Evolutionary conservation across 1,139 yeast species (phyloP).

Genomic region (Taiozyma sp.): DNA sequence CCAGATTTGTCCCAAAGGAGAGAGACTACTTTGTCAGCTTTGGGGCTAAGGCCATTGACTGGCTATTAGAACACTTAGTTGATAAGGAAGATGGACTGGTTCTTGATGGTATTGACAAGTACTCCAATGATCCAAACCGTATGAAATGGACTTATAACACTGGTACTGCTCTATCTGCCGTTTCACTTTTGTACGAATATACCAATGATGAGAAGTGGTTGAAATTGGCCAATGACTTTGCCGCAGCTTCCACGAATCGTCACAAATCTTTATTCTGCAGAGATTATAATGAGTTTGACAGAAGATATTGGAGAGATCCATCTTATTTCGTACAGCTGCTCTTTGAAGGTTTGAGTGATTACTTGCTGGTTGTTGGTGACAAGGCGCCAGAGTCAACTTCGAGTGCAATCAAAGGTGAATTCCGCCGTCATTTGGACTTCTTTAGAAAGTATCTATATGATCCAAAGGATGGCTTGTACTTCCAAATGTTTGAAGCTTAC

Average conservation of each 20-base stretch:
- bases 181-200: constrained; percentile 45
- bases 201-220: constrained; percentile 55
- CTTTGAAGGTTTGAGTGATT: constrained; percentile 69
- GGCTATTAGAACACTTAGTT: constrained; percentile 47
- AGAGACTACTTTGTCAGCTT: constrained; percentile 41
- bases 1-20: constrained; percentile 48
- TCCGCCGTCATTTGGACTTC: constrained; percentile 46
- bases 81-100: constrained; percentile 55
- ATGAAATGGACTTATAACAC: constrained; percentile 69
- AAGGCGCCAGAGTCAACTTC: constrained; percentile 33
- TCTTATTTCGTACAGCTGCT: constrained; percentile 62
- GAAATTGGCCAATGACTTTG: constrained; percentile 53
- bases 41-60: constrained; percentile 50
- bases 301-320: constrained; percentile 63
- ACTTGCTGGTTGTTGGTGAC: constrained; percentile 47
- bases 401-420: constrained; percentile 36
- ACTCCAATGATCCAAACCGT: constrained; percentile 40
- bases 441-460: constrained; percentile 56
- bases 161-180: constrained; percentile 60
- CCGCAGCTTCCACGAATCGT: constrained; percentile 54
- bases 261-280: constrained; percentile 59
- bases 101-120: constrained; percentile 57
- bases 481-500: constrained; percentile 60
- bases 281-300: constrained; percentile 48
- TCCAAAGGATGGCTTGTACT: constrained; percentile 55